These are phyloP conservation scores for Teunomyces pallodes DNA, from an alignment of 805 yeast species.

Conservation along the genomic window DNA sequence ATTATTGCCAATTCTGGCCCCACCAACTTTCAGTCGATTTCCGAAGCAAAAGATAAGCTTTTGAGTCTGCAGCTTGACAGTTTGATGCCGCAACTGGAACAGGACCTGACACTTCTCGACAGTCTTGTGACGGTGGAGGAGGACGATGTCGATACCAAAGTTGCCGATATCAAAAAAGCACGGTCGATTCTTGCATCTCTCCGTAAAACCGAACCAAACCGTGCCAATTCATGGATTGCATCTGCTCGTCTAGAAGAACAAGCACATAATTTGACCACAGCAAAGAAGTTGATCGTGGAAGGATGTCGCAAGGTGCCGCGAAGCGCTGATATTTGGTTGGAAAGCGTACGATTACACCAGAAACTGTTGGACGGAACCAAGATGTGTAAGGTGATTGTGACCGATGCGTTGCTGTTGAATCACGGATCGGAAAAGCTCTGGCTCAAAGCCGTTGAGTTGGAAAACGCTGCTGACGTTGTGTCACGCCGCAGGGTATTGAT, in stretches of 20 bases:
- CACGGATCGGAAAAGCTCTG: slow-evolving; percentile 63
- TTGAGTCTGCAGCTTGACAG: slow-evolving; percentile 53
- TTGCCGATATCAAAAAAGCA: slow-evolving; percentile 60
- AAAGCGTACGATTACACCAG: slow-evolving; percentile 62
- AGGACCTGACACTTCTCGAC: slow-evolving; percentile 32
- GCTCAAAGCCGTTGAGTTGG: slow-evolving; percentile 68
- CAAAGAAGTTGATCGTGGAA: slow-evolving; percentile 61
- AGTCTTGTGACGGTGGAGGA: slow-evolving; percentile 5
- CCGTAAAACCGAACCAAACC: slow-evolving; percentile 67
- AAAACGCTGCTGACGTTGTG: slow-evolving; percentile 44
- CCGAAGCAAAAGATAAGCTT: slow-evolving; percentile 62
- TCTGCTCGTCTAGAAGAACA: slow-evolving; percentile 76
- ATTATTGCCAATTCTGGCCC: slow-evolving; percentile 38
- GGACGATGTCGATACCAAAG: slow-evolving; percentile 17
- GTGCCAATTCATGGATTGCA: slow-evolving; percentile 82
- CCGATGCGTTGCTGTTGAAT: slow-evolving; percentile 61
- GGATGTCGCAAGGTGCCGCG: slow-evolving; percentile 71
- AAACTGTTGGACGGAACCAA: slow-evolving; percentile 37
- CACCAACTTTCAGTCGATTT: slow-evolving; percentile 52
- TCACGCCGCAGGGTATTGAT: slow-evolving; percentile 59
- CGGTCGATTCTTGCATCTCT: slow-evolving; percentile 63
- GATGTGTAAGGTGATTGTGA: slow-evolving; percentile 55
- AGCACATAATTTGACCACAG: slow-evolving; percentile 53
- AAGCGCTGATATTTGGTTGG: slow-evolving; percentile 80
- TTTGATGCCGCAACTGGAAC: slow-evolving; percentile 20